Base-by-base conservation (phyloP, 768 basidiomycete species). In the Tulasnella sp. region DNA sequence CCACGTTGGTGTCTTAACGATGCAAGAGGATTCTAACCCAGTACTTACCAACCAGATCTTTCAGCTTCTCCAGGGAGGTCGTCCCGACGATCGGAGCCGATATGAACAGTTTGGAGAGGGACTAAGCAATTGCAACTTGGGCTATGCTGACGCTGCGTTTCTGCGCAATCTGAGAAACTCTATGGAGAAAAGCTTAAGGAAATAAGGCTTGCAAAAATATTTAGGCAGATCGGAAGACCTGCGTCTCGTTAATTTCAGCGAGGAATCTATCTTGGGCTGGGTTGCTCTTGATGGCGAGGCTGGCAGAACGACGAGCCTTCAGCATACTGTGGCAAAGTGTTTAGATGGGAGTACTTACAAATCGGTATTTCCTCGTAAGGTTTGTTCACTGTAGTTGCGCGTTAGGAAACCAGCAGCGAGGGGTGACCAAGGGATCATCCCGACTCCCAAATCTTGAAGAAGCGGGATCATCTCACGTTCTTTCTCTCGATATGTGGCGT, bases 361-460 rank as follows among this genome's bases (percentile, higher is more conserved):
- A 27, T 78, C 77, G 4, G 34, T 78, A 1, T 78, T 72, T n/a
- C 58, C 77, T 46, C 76, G 34, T 46, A n/a, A 8, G 14, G 76
- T 81, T 74, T 34, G 16, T 39, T 72, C 71, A 2, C 19, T 76
- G 40, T 75, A 34, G 9, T 74, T 79, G 31, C 81, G 39, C 10
- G 80, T 79, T 24, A 82, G 74, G 80, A 78, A 82, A 9, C 83
- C 83, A 3, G 79, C 78, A 0, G 80, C 82, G 44, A 84, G 80
- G 4, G 84, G 82, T 3, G 79, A 81, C 84, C 84, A 85, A 3
- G 83, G 83, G 68, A 84, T 83, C 78, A 80, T 19, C 24, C 83
- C 84, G 52, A 82, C 81, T 52, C 84, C 84, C 62, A 80, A 27
- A 34, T 72, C 71, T 58, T 79, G 42, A 19, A 71, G 46, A 10